Evolutionary conservation across 495 filamentous ascomycete species (phyloP).

Genomic region (Penicilliopsis zonata): DNA sequence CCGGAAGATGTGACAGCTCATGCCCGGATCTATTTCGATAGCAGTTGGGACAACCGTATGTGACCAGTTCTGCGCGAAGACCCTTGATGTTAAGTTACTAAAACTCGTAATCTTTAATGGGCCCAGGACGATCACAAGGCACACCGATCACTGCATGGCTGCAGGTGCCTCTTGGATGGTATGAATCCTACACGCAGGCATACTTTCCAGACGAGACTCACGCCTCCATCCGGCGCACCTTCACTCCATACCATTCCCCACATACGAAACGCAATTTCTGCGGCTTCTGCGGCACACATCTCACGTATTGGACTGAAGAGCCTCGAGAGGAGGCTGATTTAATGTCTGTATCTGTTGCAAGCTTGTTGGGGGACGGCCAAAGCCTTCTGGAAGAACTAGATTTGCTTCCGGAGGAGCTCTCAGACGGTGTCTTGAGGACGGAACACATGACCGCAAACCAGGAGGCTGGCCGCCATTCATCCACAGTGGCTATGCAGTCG

Average conservation of each 20-base stretch:
- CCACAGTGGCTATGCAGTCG: conserved; percentile 14
- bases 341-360: conserved; percentile 65
- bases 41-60: conserved; percentile 51
- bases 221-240: conserved; percentile 55
- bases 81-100: no score
- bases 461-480: conserved; percentile 2
- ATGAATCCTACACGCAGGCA: conserved; percentile 55
- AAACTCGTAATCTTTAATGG: no score
- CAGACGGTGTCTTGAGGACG: conserved; percentile 17
- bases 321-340: conserved; percentile 56
- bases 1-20: conserved; percentile 41
- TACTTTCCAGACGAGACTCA: conserved; percentile 71
- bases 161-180: conserved; percentile 66
- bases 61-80: conserved; percentile 4
- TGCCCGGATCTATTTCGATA: conserved; percentile 61
- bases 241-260: conserved; percentile 46
- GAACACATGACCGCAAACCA: conserved; percentile 9
- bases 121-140: conserved; percentile 49
- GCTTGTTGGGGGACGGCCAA: conserved; percentile 53
- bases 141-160: conserved; percentile 67
- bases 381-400: conserved; percentile 55
- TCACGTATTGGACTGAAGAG: conserved; percentile 69
- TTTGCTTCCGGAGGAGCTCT: conserved; percentile 40
- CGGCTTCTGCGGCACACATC: conserved; percentile 75
- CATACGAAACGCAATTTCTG: conserved; percentile 67